phyloP scores from a whole-genome alignment of 768 basidiomycete genomes.

The Collybiopsis confluens region DNA sequence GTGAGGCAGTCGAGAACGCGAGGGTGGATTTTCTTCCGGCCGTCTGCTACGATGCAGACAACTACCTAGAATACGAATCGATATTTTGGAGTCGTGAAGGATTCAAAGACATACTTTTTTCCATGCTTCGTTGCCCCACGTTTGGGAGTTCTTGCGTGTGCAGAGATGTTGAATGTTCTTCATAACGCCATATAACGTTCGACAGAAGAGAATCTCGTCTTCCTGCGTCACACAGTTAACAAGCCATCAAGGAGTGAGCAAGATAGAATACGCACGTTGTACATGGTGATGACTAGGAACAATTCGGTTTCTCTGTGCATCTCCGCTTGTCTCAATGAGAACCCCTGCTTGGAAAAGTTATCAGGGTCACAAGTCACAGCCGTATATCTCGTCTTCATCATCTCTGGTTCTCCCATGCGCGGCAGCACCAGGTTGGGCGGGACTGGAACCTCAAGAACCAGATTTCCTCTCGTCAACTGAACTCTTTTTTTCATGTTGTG shows the following conservation, averaged over 20 bases:
- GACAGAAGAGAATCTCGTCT: constrained; percentile 85
- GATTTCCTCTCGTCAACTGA: constrained; percentile 80
- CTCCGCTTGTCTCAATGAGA: constrained; percentile 82
- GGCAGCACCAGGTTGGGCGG: constrained; percentile 82
- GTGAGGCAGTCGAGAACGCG: constrained; percentile 87
- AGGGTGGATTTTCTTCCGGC: constrained; percentile 77
- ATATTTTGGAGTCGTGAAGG: constrained; percentile 1
- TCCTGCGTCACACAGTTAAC: constrained; percentile 42
- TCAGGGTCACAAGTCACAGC: constrained; percentile 94
- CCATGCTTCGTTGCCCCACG: constrained; percentile 96
- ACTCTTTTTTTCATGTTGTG: constrained; percentile 78
- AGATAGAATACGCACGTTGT: constrained; percentile 67
- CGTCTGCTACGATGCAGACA: constrained; percentile 89
- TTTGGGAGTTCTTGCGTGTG: constrained; percentile 84
- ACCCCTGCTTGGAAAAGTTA: constrained; percentile 80
- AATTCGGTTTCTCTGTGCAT: constrained; percentile 79
- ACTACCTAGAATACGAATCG: constrained; percentile 54
- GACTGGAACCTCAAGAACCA: constrained; percentile 80
- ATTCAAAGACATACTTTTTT: no score
- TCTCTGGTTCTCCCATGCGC: constrained; percentile 66
- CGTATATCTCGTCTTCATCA: constrained; percentile 71
- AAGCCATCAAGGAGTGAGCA: neutral
- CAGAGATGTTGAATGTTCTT: constrained; percentile 77
- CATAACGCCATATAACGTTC: constrained; percentile 96
- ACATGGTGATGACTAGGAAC: constrained; percentile 96